Evolutionary conservation across 306 rosid genomes (phyloP).

Genomic region (Begonia fuchsioides): DNA sequence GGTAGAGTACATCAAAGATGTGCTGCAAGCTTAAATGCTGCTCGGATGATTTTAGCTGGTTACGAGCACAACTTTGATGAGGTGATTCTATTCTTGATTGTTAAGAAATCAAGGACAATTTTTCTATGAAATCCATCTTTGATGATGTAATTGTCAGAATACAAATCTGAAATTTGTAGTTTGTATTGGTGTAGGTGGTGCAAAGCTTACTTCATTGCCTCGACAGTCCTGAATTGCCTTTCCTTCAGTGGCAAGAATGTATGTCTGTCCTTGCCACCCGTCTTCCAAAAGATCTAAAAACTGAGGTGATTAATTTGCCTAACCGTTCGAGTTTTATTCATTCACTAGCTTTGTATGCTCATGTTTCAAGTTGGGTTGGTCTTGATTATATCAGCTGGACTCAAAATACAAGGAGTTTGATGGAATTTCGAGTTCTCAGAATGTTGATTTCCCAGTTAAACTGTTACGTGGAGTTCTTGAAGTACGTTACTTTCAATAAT

Average conservation of each 20-base stretch:
- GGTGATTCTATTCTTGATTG: constrained; percentile 27
- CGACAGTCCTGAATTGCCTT: constrained; percentile 93
- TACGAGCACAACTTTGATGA: constrained; percentile 86
- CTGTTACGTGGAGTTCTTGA: constrained; percentile 59
- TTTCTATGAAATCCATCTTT: too few species aligned
- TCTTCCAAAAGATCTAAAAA: constrained; percentile 83
- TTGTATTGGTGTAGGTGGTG: constrained; percentile 49
- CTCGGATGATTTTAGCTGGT: constrained; percentile 93
- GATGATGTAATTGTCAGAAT: too few species aligned
- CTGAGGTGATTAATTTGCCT: constrained; percentile 34
- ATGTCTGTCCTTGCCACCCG: constrained; percentile 84
- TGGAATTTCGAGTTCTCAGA: constrained; percentile 49
- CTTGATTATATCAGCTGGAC: constrained; percentile 56
- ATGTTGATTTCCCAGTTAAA: constrained; percentile 83
- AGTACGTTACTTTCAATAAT: constrained; percentile 41
- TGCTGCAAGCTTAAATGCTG: constrained; percentile 73
- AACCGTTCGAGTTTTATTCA: constrained; percentile 12
- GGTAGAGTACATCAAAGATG: constrained; percentile 97
- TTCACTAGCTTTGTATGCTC: constrained; percentile 7
- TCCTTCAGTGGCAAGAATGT: constrained; percentile 99
- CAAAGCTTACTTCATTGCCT: constrained; percentile 86
- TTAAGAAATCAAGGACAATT: too few species aligned
- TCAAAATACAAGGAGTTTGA: constrained; percentile 71
- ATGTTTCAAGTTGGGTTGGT: constrained; percentile 7
- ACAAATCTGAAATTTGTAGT: neutral